Base-by-base conservation (phyloP, 2,329 filamentous ascomycete species). In the Scedosporium boydii region DNA sequence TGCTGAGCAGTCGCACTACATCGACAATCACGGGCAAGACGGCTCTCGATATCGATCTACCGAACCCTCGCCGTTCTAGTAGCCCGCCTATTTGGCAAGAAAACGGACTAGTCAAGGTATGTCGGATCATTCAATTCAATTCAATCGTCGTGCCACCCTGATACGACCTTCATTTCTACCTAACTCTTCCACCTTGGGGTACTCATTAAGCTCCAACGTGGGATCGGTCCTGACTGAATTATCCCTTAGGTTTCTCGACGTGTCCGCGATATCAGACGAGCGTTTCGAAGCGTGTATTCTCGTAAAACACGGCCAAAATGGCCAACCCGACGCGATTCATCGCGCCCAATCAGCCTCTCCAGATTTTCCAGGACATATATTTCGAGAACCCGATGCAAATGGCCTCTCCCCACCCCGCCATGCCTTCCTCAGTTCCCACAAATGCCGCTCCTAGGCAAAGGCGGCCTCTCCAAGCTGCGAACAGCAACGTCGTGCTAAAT, bases 401-500 rank as follows among this genome's bases (percentile, higher is more conserved):
- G 73, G 79, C 81, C 34, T 38, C 64, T 83, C 79, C 72, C 9
- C 80, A 83, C 68, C 80, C 81, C 53, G 80, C 81, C 44, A 84
- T 85, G 81, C 81, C 81, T 38, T 75, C 78, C 56, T 38, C 34
- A 38, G 74, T 78, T 59, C 70, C 76, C 59, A 82, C 78, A 64
- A 76, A 78, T 27, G 72, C 76, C 41, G 59, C 59, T 16, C 48
- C 59, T 10, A 61, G 44, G 48, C 29, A 42, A n/a, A 77, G 80
- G 61, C 77, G 79, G 57, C 78, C 81, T 29, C 73, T 83, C 10
- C 75, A 77, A 67, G 77, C 70, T 66, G 75, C 81, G 68, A 82
- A 81, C 75, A 78, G 80, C 65, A 89, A 89, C 74, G 81, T 87
- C 68, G 76, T 87, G 62, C 81, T 93, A 68, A 86, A 88, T 67